Evolutionary conservation across 805 yeast species (phyloP), one percentile per base, ranked within the genome.

Genomic region (Starmerella kuoi): DNA sequence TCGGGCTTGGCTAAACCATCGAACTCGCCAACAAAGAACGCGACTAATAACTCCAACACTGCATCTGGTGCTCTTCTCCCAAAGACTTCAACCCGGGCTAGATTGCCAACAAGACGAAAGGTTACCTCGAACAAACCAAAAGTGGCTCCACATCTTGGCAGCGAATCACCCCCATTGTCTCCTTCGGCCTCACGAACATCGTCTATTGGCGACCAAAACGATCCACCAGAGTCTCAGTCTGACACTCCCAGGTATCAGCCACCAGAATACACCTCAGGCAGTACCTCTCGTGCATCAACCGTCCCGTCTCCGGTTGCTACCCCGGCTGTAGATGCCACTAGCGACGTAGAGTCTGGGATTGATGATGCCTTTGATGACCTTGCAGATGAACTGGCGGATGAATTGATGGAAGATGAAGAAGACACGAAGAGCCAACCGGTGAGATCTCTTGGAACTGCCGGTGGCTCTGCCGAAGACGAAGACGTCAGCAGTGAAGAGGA

Each of bases 341-440:
- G 23, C 11, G 35, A 21, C 11, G 26, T n/a, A 14, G 40, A 36
- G 20, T 28, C 40, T 15, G 37, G 25, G 14, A 49, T 46, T 19
- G 59, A 54, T n/a, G 60, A 55, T 20, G 59, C 54, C 12, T 56
- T 57, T 31, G 57, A 55, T 31, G 59, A 51, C 22, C 41, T 56
- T 3, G 54, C 55, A 5, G 58, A 55, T 5, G 60, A 54, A 9
- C 48, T 58, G 17, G 61, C 59, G 7, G 56, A 52, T 35, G 61
- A 56, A 27, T 46, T 58, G 11, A 60, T 48, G 30, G 60, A 54
- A 19, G 47, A 31, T 3, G 48, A 45, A 11, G 48, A 40, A 9
- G 38, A 44, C 18, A 15, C 20, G 8, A 22, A 30, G 20, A 19
- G 5, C 14, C 31, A 24, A 4, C 17, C 36, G 1, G 14, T 42